Percentiles rank a stretch among this genome's conserved stretches.
phyloP scores from a whole-genome alignment of 768 basidiomycete species.

The Xerocomellus dryophilus region DNA sequence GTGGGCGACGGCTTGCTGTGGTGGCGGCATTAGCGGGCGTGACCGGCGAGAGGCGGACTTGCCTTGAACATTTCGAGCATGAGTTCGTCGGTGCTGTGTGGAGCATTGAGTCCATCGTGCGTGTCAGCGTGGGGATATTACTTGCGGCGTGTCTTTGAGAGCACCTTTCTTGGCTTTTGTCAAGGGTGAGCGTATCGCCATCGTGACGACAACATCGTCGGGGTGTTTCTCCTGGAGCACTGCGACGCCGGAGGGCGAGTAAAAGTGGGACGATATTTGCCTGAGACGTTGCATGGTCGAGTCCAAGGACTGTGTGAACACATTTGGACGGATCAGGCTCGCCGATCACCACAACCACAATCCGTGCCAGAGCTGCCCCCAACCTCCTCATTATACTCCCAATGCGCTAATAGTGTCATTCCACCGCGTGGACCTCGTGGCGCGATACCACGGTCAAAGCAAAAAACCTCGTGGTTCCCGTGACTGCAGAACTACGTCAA shows the following conservation, averaged over 20 bases:
- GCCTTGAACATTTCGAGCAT: slow-evolving; percentile 82
- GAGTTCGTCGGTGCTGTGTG: slow-evolving; percentile 67
- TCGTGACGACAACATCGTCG: slow-evolving; percentile 80
- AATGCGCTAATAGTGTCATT: too few species aligned
- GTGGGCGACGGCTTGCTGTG: slow-evolving; percentile 55
- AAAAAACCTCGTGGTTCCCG: too few species aligned
- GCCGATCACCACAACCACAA: too few species aligned
- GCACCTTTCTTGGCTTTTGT: slow-evolving; percentile 78
- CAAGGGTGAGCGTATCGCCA: slow-evolving; percentile 74
- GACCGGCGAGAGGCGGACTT: not conserved
- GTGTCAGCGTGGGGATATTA: not conserved
- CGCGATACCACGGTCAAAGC: too few species aligned
- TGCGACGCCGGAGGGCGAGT: slow-evolving; percentile 44
- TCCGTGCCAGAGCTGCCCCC: too few species aligned
- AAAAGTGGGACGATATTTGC: slow-evolving; percentile 61
- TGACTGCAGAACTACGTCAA: too few species aligned
- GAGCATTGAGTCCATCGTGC: slow-evolving; percentile 9
- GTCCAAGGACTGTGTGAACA: too few species aligned
- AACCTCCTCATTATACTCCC: too few species aligned
- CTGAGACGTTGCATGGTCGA: slow-evolving; percentile 58
- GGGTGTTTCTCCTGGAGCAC: slow-evolving; percentile 56
- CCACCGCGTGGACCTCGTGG: too few species aligned
- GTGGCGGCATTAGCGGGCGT: not conserved
- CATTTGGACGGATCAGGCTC: too few species aligned
- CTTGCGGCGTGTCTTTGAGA: slow-evolving; percentile 64